These are phyloP conservation scores for Luvunga scandens DNA, from an alignment of 345 rosid species.

Conservation along the genomic window DNA sequence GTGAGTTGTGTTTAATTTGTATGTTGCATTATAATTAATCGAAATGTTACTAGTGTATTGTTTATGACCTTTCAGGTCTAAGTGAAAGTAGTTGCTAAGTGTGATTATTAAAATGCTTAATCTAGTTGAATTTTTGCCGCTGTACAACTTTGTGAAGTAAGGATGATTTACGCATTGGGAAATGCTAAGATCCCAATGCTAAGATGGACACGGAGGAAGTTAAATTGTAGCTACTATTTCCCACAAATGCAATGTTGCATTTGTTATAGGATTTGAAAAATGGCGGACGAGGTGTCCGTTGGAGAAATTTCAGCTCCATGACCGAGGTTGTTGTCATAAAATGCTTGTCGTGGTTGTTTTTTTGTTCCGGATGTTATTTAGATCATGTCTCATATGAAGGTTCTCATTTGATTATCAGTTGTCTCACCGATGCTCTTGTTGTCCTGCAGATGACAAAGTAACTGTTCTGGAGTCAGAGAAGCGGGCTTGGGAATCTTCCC, in stretches of 20 bases:
- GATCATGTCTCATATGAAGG: not conserved
- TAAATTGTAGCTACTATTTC: not conserved
- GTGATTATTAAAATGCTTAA: not conserved
- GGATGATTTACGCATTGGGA: not conserved
- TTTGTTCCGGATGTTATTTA: not conserved
- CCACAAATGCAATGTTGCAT: not conserved
- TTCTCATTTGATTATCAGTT: not conserved
- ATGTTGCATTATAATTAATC: not conserved
- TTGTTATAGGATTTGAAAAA: not conserved
- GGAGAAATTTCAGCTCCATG: not conserved
- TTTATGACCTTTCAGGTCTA: not conserved
- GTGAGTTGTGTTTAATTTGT: not conserved
- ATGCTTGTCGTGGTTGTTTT: not conserved
- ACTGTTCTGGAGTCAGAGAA: conserved; percentile 80
- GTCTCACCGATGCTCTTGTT: not conserved
- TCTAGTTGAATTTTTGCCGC: not conserved
- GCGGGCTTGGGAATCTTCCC: conserved; percentile 71
- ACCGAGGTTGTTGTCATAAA: not conserved
- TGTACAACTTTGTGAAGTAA: not conserved
- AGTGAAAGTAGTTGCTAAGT: not conserved
- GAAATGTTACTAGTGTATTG: not conserved
- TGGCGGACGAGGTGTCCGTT: not conserved
- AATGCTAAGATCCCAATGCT: too few relatives aligned
- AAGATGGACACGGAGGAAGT: not conserved
- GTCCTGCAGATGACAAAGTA: conserved; percentile 73